A percentile compares a stretch with the other conserved stretches of the same genome.
Conservation (phyloP, 2,329 filamentous ascomycete genomes). For the Talaromyces sp. region DNA sequence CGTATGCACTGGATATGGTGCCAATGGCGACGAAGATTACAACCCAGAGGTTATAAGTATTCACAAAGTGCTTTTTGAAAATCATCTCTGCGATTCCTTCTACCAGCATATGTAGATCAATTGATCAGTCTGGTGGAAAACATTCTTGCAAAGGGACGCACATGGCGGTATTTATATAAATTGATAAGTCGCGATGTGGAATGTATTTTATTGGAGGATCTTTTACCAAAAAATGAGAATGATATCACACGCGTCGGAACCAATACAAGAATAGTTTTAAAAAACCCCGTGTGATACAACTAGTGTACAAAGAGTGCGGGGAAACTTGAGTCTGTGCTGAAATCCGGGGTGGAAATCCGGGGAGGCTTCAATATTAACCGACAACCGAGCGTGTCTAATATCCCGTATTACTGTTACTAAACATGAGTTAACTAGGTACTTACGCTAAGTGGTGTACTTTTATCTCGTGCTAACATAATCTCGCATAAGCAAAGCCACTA, state of each 20-base stretch:
- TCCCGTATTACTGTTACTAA: neutral
- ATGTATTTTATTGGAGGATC: neutral
- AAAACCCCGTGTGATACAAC: neutral
- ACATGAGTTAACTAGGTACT: no score
- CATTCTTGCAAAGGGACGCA: neutral
- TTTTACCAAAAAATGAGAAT: neutral
- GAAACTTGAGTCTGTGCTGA: neutral
- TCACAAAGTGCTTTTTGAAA: slow-evolving; percentile 13
- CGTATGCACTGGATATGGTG: slow-evolving; percentile 28
- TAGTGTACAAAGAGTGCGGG: neutral
- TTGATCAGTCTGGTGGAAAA: neutral
- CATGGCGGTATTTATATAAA: neutral
- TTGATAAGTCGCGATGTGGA: neutral
- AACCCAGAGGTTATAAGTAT: slow-evolving; percentile 30
- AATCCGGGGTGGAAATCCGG: neutral
- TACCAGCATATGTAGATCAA: no score
- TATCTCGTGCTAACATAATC: no score
- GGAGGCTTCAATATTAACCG: neutral
- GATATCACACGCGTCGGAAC: neutral
- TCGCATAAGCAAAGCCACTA: no score
- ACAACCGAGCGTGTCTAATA: neutral
- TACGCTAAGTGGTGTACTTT: neutral
- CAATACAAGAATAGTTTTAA: neutral
- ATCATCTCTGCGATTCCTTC: slow-evolving; percentile 4
- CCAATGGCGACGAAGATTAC: slow-evolving; percentile 31